These are phyloP conservation scores for Adansonia madagascariensis DNA, from an alignment of 441 rosid species.

Conservation along the genomic window DNA sequence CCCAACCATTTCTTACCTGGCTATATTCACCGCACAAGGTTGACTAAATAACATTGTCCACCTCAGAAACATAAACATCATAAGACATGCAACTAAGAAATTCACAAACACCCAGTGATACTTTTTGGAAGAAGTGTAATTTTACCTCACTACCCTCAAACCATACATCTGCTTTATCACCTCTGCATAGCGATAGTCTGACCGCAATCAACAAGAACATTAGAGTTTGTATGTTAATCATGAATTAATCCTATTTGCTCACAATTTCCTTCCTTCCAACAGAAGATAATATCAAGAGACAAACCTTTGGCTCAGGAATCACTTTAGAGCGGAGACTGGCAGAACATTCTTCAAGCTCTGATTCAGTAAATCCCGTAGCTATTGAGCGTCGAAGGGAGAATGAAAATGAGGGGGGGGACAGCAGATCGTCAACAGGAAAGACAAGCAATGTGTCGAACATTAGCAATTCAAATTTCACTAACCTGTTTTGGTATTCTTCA, in stretches of 20 bases:
- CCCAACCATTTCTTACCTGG: not conserved
- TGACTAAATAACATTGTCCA: not conserved
- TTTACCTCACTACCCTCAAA: slow-evolving; percentile 88
- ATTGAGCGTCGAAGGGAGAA: slow-evolving; percentile 24
- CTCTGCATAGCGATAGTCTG: slow-evolving; percentile 74
- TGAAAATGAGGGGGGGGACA: slow-evolving; percentile 19
- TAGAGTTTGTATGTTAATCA: slow-evolving; percentile 27
- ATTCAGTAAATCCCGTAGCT: slow-evolving; percentile 94
- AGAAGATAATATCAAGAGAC: slow-evolving; percentile 24
- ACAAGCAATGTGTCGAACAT: not conserved
- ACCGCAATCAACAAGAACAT: slow-evolving; percentile 46
- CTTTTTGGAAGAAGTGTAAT: slow-evolving; percentile 1
- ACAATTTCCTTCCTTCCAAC: not conserved
- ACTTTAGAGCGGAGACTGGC: slow-evolving; percentile 78
- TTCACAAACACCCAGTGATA: not conserved
- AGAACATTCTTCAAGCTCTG: slow-evolving; percentile 81
- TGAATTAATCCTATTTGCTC: slow-evolving; percentile 1
- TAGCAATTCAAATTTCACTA: slow-evolving; percentile 35
- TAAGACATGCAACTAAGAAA: slow-evolving; percentile 5
- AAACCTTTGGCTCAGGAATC: slow-evolving; percentile 77
- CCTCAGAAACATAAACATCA: not conserved
- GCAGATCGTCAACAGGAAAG: not conserved
- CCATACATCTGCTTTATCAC: slow-evolving; percentile 81
- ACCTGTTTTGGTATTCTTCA: slow-evolving; percentile 91
- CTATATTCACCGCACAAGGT: not conserved